Conservation (phyloP, 768 basidiomycete species). For the Mycena alexandri region DNA sequence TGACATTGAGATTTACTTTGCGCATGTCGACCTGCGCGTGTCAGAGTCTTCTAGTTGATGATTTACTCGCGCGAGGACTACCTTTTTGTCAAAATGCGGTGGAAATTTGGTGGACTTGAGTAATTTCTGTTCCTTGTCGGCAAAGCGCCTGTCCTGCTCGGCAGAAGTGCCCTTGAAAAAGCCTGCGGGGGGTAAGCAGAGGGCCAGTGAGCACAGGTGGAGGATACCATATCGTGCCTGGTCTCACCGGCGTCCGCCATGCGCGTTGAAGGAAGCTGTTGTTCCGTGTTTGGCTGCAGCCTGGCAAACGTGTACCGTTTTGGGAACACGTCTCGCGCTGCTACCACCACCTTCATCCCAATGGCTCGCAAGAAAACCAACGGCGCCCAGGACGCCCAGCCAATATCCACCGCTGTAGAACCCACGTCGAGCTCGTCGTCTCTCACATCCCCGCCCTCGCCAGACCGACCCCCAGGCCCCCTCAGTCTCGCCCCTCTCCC, state of each 20-base stretch:
- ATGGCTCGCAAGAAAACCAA: conserved; percentile 34
- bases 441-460: conserved; percentile 27
- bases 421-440: conserved; percentile 6
- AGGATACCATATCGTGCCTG: conserved; percentile 42
- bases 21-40: conserved; percentile 83
- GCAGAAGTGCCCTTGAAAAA: conserved; percentile 94
- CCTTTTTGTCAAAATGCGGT: conserved; percentile 89
- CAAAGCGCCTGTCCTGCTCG: conserved; percentile 93
- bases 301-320: conserved; percentile 2
- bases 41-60: not conserved
- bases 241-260: conserved; percentile 75
- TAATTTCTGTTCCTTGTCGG: conserved; percentile 93
- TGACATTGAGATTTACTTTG: conserved; percentile 93
- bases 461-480: conserved; percentile 37
- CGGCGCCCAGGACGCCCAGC: conserved; percentile 17
- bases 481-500: conserved; percentile 34
- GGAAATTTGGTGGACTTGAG: conserved; percentile 94
- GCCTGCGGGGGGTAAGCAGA: conserved; percentile 57
- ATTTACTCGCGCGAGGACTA: conserved; percentile 36
- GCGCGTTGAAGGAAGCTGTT: not conserved
- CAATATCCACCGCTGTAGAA: conserved; percentile 25
- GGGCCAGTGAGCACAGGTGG: conserved; percentile 38
- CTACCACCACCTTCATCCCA: conserved; percentile 16
- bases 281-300: conserved; percentile 2
- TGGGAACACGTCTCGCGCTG: conserved; percentile 16